Evolutionary conservation across 495 filamentous ascomycete genomes (phyloP).

Genomic region (Trichocladium antarcticum): DNA sequence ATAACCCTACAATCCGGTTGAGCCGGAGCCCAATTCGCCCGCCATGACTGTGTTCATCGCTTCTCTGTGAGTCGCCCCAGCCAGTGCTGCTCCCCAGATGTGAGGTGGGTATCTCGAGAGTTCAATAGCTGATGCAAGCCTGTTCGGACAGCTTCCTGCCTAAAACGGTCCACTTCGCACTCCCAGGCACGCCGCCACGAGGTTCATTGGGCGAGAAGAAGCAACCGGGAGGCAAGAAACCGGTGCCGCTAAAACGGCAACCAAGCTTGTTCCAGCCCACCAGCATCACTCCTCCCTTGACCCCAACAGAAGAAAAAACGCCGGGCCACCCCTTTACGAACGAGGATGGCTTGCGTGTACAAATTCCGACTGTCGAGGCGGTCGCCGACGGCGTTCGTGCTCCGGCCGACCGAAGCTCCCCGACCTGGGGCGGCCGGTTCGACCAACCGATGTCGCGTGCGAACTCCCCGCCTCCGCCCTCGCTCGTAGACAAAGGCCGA

Average conservation of each 20-base stretch:
- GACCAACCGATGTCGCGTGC: constrained; percentile 67
- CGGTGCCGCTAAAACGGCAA: constrained; percentile 25
- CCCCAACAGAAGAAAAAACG: constrained; percentile 49
- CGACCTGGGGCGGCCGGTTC: constrained; percentile 57
- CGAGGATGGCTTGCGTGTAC: constrained; percentile 39
- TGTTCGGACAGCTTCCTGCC: constrained; percentile 59
- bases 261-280: constrained; percentile 36
- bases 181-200: constrained; percentile 29
- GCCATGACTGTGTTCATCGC: constrained; percentile 74
- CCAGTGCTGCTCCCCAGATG: too few species aligned
- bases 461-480: constrained; percentile 55
- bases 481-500: constrained; percentile 51
- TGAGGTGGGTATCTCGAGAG: too few species aligned
- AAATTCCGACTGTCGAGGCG: constrained; percentile 27
- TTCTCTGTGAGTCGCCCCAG: constrained; percentile 74
- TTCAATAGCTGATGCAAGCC: not conserved
- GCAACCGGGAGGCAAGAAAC: constrained; percentile 19
- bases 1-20: not conserved
- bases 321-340: constrained; percentile 49
- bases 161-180: constrained; percentile 72
- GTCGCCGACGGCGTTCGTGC: constrained; percentile 27
- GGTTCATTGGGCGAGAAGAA: constrained; percentile 27
- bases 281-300: constrained; percentile 42
- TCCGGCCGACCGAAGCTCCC: constrained; percentile 53
- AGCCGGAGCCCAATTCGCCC: constrained; percentile 8